Evolutionary conservation across 306 rosid species (phyloP).

Genomic region (Castanospermum australe): DNA sequence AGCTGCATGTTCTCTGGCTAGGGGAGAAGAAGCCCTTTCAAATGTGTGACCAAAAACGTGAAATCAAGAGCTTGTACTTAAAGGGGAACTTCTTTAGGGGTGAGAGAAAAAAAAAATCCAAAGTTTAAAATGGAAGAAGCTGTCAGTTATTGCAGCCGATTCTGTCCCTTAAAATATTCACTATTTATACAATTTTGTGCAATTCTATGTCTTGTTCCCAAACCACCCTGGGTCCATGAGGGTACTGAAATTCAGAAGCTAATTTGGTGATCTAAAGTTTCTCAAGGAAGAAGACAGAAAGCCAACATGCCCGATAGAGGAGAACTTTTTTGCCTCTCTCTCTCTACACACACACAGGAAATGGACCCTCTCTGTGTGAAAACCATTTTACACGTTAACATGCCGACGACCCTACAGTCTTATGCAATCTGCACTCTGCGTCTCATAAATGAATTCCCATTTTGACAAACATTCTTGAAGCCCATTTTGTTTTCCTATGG

Average conservation of each 20-base stretch:
- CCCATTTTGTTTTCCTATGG: background rate
- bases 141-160: conserved; percentile 41
- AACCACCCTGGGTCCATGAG: conserved; percentile 38
- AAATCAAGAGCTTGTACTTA: conserved; percentile 41
- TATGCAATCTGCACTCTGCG: background rate
- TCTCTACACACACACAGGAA: conserved; percentile 14
- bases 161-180: conserved; percentile 28
- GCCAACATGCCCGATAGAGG: background rate
- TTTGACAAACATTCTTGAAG: background rate
- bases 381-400: conserved; percentile 20
- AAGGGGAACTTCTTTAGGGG: conserved; percentile 48
- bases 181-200: conserved; percentile 23
- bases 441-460: background rate
- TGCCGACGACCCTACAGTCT: background rate
- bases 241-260: conserved; percentile 35
- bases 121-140: conserved; percentile 34
- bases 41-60: conserved; percentile 21
- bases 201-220: conserved; percentile 23
- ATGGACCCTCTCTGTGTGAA: background rate
- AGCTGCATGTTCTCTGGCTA: conserved; percentile 42
- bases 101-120: conserved; percentile 1
- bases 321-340: conserved; percentile 1
- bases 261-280: conserved; percentile 32
- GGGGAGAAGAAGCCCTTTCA: conserved; percentile 28
- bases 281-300: conserved; percentile 27